These are phyloP conservation scores for Diplodia sapinea DNA, from an alignment of 2,329 filamentous ascomycete species.

Conservation along the genomic window DNA sequence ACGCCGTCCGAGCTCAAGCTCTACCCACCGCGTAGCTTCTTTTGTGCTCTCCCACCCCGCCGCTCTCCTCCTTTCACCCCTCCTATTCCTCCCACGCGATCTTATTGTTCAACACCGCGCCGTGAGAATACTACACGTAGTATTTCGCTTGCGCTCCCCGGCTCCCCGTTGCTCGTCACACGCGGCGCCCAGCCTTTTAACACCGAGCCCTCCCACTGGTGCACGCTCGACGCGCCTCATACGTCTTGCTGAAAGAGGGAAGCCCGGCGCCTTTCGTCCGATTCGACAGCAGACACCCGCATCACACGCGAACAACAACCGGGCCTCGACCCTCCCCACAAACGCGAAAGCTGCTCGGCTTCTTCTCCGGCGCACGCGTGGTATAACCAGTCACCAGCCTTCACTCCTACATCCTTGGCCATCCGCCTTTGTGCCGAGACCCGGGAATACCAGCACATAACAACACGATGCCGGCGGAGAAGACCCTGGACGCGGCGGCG, in stretches of 20 bases:
- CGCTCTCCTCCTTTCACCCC: not conserved
- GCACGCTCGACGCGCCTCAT: no score
- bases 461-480: conserved; percentile 13
- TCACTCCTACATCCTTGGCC: not conserved
- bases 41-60: not conserved
- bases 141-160: not conserved
- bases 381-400: not conserved
- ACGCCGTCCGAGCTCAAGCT: conserved; percentile 26
- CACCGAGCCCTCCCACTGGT: not conserved
- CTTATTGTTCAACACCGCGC: not conserved
- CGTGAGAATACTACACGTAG: conserved; percentile 9
- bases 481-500: conserved; percentile 4
- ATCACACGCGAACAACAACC: conserved; percentile 4
- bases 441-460: not conserved
- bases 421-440: not conserved
- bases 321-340: not conserved
- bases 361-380: not conserved
- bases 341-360: not conserved
- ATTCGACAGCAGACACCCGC: conserved; percentile 5
- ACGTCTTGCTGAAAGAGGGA: conserved; percentile 19
- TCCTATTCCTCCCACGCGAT: not conserved
- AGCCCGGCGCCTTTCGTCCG: conserved; percentile 21
- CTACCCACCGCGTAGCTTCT: conserved; percentile 9
- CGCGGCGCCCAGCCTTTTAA: not conserved
- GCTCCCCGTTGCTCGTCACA: not conserved